Evolutionary conservation across 2,329 filamentous ascomycete species (phyloP).

Genomic region (Microcera coccophila): DNA sequence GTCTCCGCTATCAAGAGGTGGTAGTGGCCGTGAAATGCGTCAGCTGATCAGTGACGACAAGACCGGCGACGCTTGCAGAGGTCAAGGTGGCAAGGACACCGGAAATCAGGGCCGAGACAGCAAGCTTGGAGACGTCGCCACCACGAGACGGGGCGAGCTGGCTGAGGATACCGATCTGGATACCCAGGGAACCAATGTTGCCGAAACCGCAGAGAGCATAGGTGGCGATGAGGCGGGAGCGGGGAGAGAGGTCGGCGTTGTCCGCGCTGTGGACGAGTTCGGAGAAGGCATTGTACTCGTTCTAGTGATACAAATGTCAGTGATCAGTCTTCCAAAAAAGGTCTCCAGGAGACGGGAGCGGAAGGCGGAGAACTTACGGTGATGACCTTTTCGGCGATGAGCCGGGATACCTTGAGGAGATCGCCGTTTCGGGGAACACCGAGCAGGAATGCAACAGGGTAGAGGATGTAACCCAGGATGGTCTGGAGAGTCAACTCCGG

Average conservation of each 20-base stretch:
- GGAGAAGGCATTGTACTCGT: constrained; percentile 74
- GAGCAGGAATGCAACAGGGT: constrained; percentile 75
- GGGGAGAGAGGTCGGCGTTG: constrained; percentile 60
- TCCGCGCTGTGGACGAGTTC: constrained; percentile 50
- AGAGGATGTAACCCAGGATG: constrained; percentile 73
- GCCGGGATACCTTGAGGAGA: constrained; percentile 66
- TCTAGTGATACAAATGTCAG: constrained; percentile 36
- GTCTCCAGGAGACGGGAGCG: background rate
- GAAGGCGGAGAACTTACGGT: constrained; percentile 43
- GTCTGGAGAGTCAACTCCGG: constrained; percentile 68
- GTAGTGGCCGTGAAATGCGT: constrained; percentile 11
- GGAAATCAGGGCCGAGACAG: constrained; percentile 71
- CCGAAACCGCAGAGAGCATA: constrained; percentile 82
- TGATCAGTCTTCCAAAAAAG: background rate
- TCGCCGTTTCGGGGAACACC: constrained; percentile 64
- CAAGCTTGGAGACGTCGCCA: constrained; percentile 71
- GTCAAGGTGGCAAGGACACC: constrained; percentile 77
- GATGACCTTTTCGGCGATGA: constrained; percentile 84
- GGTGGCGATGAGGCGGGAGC: constrained; percentile 76
- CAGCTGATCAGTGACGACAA: constrained; percentile 59
- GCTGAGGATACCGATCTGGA: constrained; percentile 82
- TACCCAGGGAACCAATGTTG: constrained; percentile 83
- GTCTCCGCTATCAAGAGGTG: background rate
- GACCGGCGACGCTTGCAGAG: constrained; percentile 71
- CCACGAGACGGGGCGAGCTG: constrained; percentile 72